Evolutionary conservation across 1,284 basidiomycete genomes (phyloP).

Genomic region (Pyrrhoderma noxium): DNA sequence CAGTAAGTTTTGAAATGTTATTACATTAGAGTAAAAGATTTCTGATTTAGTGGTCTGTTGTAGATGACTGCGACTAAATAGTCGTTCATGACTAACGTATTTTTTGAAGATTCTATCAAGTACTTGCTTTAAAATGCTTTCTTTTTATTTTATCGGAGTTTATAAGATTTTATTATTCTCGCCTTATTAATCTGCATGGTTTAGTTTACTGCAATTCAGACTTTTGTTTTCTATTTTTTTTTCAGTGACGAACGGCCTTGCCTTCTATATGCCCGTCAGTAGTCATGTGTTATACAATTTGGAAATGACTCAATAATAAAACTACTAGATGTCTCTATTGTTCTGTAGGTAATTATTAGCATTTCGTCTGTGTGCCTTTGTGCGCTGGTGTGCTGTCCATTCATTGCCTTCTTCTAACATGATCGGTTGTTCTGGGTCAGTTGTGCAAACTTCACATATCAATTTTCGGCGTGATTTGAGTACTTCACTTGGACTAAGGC

Average conservation of each 20-base stretch:
- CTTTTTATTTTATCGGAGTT: not conserved
- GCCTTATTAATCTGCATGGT: not conserved
- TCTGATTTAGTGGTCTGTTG: not conserved
- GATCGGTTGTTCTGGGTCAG: slow-evolving; percentile 53
- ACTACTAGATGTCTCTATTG: no score
- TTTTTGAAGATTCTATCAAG: not conserved
- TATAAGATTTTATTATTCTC: not conserved
- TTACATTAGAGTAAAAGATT: not conserved
- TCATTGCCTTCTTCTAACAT: slow-evolving; percentile 66
- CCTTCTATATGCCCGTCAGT: no score
- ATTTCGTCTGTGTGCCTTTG: slow-evolving; percentile 46
- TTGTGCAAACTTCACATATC: slow-evolving; percentile 67
- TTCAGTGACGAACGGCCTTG: no score
- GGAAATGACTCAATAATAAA: no score
- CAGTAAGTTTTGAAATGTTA: slow-evolving; percentile 18
- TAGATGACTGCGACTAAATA: slow-evolving; percentile 14
- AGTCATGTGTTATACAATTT: no score
- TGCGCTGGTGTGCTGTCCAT: slow-evolving; percentile 59
- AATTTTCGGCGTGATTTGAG: slow-evolving; percentile 53
- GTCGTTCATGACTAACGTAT: not conserved
- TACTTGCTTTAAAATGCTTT: slow-evolving; percentile 2
- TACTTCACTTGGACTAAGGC: slow-evolving; percentile 46
- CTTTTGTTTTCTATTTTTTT: no score
- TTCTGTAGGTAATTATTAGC: no score
- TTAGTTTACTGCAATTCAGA: no score